Evolutionary conservation across 371 early-diverging fungal genomes (phyloP), one percentile per base, ranked within the genome.

Genomic region (Saksenaea oblongispora): DNA sequence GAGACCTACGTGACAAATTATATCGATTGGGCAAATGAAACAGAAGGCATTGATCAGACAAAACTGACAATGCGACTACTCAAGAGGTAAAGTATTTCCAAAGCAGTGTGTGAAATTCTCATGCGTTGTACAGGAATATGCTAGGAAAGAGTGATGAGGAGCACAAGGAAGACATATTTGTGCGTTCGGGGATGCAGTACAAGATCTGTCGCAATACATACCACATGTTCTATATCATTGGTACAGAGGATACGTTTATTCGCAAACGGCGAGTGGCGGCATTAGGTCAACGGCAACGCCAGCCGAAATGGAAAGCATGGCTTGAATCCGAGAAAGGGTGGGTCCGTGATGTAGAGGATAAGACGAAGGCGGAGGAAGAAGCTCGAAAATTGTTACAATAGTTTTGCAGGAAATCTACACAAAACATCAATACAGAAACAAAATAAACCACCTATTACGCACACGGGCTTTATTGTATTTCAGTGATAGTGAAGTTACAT

Each of bases 1-100:
- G 92, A 93, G 26, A 85, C 93, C 65, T 98, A 97, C 61, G 93
- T 97, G 24, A 94, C 95, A 67, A 91, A 91, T 62, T 98, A 93
- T 65, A 93, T 95, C 74, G 76, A 87, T 56, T 79, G 82, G 82
- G 76, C 87, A 58, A 87, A 88, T 41, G 85, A 89, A 11, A 93
- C 92, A 1, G 90, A 91, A 65, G 92, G 91, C 1, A 86, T 91
- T 18, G 79, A 74, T 54, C 76, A 69, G 26, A 75, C 77, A 73
- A 82, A 82, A 61, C 70, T 76, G n/a, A 84, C 94, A 7, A 41
- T 88, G 90, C 64, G 90, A 94, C 47, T n/a, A n/a, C n/a, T n/a
- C n/a, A n/a, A n/a, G n/a, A n/a, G n/a, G n/a, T n/a, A n/a, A n/a
- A n/a, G n/a, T n/a, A n/a, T n/a, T 92, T 93, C 70, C 66, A 22